These are phyloP conservation scores for Didymella arachidicola DNA, from an alignment of 2,329 filamentous ascomycete genomes.

Conservation along the genomic window DNA sequence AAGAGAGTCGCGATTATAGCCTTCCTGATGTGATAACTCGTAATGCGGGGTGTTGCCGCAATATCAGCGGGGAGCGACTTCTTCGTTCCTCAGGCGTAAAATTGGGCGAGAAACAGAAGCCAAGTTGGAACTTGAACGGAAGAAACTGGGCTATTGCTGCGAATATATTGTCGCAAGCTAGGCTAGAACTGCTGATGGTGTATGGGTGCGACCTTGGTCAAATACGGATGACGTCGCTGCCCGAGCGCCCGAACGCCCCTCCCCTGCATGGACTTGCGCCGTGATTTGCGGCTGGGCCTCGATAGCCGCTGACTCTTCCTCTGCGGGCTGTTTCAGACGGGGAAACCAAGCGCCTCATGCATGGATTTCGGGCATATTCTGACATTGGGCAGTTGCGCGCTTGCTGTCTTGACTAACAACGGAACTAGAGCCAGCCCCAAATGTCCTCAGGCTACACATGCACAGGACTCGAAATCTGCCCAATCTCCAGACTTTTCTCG, in stretches of 20 bases:
- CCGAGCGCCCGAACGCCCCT: conserved; percentile 1
- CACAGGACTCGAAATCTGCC: conserved; percentile 10
- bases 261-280: conserved; percentile 12
- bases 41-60: conserved; percentile 29
- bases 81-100: conserved; percentile 5
- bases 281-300: conserved; percentile 21
- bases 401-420: conserved; percentile 5
- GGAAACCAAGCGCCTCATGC: conserved; percentile 5
- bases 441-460: neutral
- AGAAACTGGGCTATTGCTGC: conserved; percentile 9
- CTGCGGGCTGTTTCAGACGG: conserved; percentile 16
- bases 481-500: conserved; percentile 14
- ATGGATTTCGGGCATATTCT: conserved; percentile 14
- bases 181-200: conserved; percentile 17
- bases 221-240: conserved; percentile 18
- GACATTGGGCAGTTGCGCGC: conserved; percentile 11
- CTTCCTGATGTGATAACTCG: conserved; percentile 10
- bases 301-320: conserved; percentile 5
- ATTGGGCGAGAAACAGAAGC: neutral
- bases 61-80: conserved; percentile 15
- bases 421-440: conserved; percentile 5
- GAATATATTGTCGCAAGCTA: conserved; percentile 19
- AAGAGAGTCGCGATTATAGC: neutral
- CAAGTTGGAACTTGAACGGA: neutral
- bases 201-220: conserved; percentile 19